Conservation (phyloP, 164 flowering plant species). For the Euptelea pleiosperma region DNA sequence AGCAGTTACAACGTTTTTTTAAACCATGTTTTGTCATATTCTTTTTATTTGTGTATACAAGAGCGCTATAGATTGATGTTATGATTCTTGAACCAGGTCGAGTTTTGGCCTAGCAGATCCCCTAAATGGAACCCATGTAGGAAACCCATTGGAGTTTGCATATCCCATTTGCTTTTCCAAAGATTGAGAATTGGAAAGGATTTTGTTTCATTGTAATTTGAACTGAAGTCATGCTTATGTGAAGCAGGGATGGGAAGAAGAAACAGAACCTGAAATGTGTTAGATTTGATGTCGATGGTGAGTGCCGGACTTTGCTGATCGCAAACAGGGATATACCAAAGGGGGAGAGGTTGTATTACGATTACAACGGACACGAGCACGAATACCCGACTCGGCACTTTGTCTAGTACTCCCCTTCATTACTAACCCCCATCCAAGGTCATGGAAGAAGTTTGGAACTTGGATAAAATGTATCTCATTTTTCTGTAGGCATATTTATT, state of each 20-base stretch:
- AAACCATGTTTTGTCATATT: no score
- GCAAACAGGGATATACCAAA: slow-evolving; percentile 78
- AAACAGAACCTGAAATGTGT: slow-evolving; percentile 92
- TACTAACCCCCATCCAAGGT: background rate
- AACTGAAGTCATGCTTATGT: slow-evolving; percentile 5
- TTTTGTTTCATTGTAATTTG: background rate
- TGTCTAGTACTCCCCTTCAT: slow-evolving; percentile 33
- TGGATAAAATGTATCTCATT: background rate
- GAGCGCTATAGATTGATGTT: no score
- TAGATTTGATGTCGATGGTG: slow-evolving; percentile 69
- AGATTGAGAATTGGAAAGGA: no score
- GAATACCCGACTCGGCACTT: slow-evolving; percentile 93
- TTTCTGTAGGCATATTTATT: background rate
- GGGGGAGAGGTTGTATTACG: slow-evolving; percentile 89
- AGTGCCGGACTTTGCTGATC: slow-evolving; percentile 67
- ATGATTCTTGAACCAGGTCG: no score
- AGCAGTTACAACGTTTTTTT: no score
- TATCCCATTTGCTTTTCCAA: no score
- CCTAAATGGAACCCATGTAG: no score
- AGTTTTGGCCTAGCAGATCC: no score
- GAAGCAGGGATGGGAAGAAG: slow-evolving; percentile 81
- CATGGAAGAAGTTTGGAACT: background rate
- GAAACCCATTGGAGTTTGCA: no score
- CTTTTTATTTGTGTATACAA: no score
- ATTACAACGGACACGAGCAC: slow-evolving; percentile 81